Base-by-base conservation (phyloP, 169 alveolate genomes). In the Plasmodium adleri region DNA sequence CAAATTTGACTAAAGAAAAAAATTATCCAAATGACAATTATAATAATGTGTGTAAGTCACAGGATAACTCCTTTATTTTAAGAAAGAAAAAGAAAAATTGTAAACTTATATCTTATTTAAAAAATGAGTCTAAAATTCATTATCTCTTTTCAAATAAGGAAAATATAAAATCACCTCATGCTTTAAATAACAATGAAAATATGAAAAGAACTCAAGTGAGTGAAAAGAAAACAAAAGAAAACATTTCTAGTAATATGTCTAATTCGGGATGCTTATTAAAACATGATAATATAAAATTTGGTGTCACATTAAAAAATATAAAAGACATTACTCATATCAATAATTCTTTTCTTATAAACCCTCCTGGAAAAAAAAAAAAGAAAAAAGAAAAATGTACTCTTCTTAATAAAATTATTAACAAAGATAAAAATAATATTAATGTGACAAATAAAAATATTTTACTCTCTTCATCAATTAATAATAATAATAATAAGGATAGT, bases 281-380 rank as follows among this genome's bases (percentile, higher is more conserved):
- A 9, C 24, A 12, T 26, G 71, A 62, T 20, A 62, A 54, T 45
- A 26, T 56, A 26, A 73, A 56, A 13, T 26, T 2, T 20, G 50
- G 26, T 4, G 26, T 17, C 6, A 70, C 12, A 1, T 20, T 56
- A 15, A 4, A n/a, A 56, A 6, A 73, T 45, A 50, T 52, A 43
- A 39, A 26, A 54, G 20, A 70, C 7, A 20, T 54, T n/a, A 10
- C 54, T 4, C 24, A 56, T 20, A 59, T 10, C 24, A 24, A 64
- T 49, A 24, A 64, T 54, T 64, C 10, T 15, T 0, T 58, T 24
- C 68, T 47, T 49, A 64, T 63, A 56, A 13, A 56, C 2, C 47
- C 89, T 12, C 89, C 89, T 10, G 74, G 74, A 45, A 72, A 72
- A n/a, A 76, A 74, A 74, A 74, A 76, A 49, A 76, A 76, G 52